These are phyloP conservation scores for Ilex asprella DNA, from an alignment of 257 asterid genomes.

Conservation along the genomic window DNA sequence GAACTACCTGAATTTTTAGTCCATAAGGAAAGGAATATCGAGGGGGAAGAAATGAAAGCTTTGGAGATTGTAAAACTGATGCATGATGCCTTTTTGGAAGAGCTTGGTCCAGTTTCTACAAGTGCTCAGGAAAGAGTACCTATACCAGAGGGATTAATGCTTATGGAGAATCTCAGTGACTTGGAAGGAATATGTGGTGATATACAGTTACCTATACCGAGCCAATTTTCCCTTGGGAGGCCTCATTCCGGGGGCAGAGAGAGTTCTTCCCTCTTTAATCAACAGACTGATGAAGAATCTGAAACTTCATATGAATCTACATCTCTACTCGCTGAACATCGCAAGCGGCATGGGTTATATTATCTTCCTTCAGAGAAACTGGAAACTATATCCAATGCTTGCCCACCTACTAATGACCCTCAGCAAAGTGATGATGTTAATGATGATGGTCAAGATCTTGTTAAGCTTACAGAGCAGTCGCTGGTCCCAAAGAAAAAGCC, in stretches of 20 bases:
- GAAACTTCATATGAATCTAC: constrained; percentile 56
- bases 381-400: constrained; percentile 40
- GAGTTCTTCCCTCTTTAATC: constrained; percentile 22
- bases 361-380: constrained; percentile 62
- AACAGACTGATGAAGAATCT: constrained; percentile 41
- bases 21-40: constrained; percentile 30
- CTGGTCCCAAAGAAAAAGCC: constrained; percentile 47
- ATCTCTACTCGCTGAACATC: constrained; percentile 74
- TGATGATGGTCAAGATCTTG: constrained; percentile 52
- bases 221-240: constrained; percentile 62
- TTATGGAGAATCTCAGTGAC: constrained; percentile 66
- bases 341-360: constrained; percentile 79
- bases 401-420: constrained; percentile 74
- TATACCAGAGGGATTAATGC: constrained; percentile 65
- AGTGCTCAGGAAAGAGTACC: constrained; percentile 78
- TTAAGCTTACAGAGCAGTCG: constrained; percentile 71
- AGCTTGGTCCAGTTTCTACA: constrained; percentile 78
- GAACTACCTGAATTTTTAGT: constrained; percentile 32
- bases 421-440: constrained; percentile 26
- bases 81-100: constrained; percentile 60
- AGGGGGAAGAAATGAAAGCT: constrained; percentile 28
- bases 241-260: constrained; percentile 30
- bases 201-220: constrained; percentile 36
- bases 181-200: constrained; percentile 64
- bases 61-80: constrained; percentile 41